Conservation (phyloP, 2,329 filamentous ascomycete species). For the Colletotrichum sojae region DNA sequence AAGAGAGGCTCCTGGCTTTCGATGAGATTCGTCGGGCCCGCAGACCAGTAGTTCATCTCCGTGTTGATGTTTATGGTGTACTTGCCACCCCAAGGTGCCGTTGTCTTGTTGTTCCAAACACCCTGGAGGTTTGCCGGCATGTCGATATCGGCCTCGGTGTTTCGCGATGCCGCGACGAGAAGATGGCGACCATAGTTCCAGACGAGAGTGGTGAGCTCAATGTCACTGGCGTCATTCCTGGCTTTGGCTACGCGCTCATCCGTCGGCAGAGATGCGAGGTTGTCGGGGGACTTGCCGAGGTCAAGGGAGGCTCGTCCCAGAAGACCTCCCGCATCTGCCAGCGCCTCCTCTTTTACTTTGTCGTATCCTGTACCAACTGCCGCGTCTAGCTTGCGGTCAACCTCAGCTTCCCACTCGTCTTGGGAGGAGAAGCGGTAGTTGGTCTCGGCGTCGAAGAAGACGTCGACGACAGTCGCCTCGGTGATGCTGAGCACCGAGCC, state of each 20-base stretch:
- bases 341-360: conserved; percentile 33
- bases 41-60: conserved; percentile 59
- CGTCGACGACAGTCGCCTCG: conserved; percentile 44
- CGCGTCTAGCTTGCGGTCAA: conserved; percentile 44
- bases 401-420: conserved; percentile 43
- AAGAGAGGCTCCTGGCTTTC: conserved; percentile 60
- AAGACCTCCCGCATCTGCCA: conserved; percentile 43
- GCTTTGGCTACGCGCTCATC: conserved; percentile 33
- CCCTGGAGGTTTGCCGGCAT: conserved; percentile 53
- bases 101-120: conserved; percentile 51
- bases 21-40: conserved; percentile 48
- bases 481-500: conserved; percentile 37
- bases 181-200: conserved; percentile 52
- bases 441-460: conserved; percentile 47
- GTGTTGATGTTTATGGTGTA: conserved; percentile 61
- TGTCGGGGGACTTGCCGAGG: conserved; percentile 37
- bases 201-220: conserved; percentile 46
- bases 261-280: conserved; percentile 21
- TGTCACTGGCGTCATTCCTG: conserved; percentile 43
- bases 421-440: conserved; percentile 45
- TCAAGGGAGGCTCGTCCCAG: conserved; percentile 44
- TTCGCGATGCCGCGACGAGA: conserved; percentile 47
- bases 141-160: conserved; percentile 41
- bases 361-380: conserved; percentile 43
- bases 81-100: conserved; percentile 56